These are phyloP conservation scores for Aspergillus carbonarius DNA, from an alignment of 2,329 filamentous ascomycete species.

Conservation along the genomic window DNA sequence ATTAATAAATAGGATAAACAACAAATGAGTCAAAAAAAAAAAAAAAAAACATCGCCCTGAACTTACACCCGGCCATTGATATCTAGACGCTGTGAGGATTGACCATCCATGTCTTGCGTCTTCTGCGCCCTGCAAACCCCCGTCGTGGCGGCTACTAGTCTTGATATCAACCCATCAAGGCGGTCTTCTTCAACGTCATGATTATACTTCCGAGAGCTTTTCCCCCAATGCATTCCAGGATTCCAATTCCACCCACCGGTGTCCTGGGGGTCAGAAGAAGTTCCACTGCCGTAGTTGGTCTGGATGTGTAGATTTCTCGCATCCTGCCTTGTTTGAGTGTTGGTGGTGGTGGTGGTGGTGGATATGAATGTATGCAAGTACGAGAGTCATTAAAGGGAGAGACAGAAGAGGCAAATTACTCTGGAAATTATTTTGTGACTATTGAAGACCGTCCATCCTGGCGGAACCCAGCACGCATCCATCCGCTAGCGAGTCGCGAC, in stretches of 20 bases:
- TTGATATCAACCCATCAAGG: background rate
- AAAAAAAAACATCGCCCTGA: background rate
- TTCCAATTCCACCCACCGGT: background rate
- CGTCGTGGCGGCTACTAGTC: background rate
- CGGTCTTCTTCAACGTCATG: background rate
- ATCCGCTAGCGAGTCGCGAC: constrained; percentile 3
- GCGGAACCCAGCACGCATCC: constrained; percentile 5
- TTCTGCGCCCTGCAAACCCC: background rate
- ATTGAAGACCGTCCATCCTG: background rate
- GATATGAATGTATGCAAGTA: background rate
- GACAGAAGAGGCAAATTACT: background rate
- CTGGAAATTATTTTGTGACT: background rate
- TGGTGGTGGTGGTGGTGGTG: background rate
- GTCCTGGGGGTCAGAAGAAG: background rate
- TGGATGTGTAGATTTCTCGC: background rate
- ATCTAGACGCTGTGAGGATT: background rate
- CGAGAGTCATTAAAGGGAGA: background rate
- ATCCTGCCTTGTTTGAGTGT: background rate
- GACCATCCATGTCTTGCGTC: background rate
- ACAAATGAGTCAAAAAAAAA: background rate
- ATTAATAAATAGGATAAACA: background rate
- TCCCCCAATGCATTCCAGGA: background rate
- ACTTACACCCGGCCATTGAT: background rate
- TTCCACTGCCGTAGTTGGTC: background rate
- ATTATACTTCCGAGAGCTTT: background rate